A percentile compares a stretch with the other conserved stretches of the same genome.
These are phyloP conservation scores for Solanum commersonii DNA, from an alignment of 257 asterid species.

Conservation along the genomic window DNA sequence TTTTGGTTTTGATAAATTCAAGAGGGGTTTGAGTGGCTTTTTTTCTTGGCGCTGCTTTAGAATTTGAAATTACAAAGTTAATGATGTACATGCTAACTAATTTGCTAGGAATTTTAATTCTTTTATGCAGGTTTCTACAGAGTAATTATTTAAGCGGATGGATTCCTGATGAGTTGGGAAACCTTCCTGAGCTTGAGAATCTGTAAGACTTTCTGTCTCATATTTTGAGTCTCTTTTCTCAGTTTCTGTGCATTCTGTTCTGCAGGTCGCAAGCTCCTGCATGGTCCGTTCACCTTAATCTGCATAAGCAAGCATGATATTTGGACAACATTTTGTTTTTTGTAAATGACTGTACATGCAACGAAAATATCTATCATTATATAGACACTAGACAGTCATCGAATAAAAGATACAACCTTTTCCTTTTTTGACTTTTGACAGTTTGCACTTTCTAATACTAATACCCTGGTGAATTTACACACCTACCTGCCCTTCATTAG, in stretches of 20 bases:
- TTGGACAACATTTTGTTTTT: background rate
- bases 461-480: background rate
- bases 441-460: background rate
- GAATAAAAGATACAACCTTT: background rate
- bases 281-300: background rate
- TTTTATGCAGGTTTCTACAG: slow-evolving; percentile 73
- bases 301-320: background rate
- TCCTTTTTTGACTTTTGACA: background rate
- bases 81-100: background rate
- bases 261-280: background rate
- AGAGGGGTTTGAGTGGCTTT: background rate
- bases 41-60: background rate
- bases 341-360: background rate
- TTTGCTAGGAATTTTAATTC: background rate
- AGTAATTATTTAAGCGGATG: slow-evolving; percentile 84
- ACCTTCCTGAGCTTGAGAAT: slow-evolving; percentile 63
- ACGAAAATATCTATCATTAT: background rate
- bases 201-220: slow-evolving; percentile 40
- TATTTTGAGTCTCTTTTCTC: background rate
- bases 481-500: background rate
- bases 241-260: background rate
- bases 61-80: background rate
- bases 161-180: slow-evolving; percentile 79
- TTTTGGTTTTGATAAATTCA: background rate
- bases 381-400: background rate